phyloP scores from a whole-genome alignment of 2,329 filamentous ascomycete genomes.

The Fusarium compactum region DNA sequence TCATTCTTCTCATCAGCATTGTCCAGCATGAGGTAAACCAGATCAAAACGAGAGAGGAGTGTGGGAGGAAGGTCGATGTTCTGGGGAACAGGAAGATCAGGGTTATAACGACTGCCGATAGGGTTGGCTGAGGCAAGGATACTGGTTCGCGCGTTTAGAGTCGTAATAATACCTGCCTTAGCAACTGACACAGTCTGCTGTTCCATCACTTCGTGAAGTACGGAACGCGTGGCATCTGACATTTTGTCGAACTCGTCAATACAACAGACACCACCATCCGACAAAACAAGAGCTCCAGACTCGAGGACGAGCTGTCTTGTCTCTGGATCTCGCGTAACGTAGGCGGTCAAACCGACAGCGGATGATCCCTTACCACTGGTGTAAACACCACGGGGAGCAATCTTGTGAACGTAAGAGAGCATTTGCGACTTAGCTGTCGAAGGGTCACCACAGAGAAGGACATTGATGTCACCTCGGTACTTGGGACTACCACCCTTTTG shows the following conservation, averaged over 20 bases:
- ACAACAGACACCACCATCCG: conserved; percentile 85
- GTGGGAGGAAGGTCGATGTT: conserved; percentile 98
- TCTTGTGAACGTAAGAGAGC: conserved; percentile 95
- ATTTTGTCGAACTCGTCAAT: conserved; percentile 91
- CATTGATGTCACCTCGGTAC: conserved; percentile 97
- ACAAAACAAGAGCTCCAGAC: conserved; percentile 81
- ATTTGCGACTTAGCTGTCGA: conserved; percentile 97
- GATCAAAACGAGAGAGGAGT: conserved; percentile 92
- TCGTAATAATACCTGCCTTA: conserved; percentile 96
- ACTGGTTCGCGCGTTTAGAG: conserved; percentile 92
- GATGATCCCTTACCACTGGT: conserved; percentile 86
- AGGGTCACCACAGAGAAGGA: conserved; percentile 95
- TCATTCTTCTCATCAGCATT: conserved; percentile 91
- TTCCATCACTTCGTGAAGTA: conserved; percentile 90
- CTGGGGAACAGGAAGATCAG: conserved; percentile 92
- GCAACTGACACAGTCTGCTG: conserved; percentile 88
- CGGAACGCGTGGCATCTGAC: conserved; percentile 81
- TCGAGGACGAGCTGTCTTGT: conserved; percentile 84
- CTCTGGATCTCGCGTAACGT: conserved; percentile 83
- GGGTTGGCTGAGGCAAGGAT: conserved; percentile 98
- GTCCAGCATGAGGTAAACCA: conserved; percentile 96
- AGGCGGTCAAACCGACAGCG: conserved; percentile 83
- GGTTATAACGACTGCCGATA: conserved; percentile 97
- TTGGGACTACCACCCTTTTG: conserved; percentile 95
- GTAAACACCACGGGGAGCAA: conserved; percentile 88